Conservation (phyloP, 495 filamentous ascomycete genomes). For the Chaetomium tenue region DNA sequence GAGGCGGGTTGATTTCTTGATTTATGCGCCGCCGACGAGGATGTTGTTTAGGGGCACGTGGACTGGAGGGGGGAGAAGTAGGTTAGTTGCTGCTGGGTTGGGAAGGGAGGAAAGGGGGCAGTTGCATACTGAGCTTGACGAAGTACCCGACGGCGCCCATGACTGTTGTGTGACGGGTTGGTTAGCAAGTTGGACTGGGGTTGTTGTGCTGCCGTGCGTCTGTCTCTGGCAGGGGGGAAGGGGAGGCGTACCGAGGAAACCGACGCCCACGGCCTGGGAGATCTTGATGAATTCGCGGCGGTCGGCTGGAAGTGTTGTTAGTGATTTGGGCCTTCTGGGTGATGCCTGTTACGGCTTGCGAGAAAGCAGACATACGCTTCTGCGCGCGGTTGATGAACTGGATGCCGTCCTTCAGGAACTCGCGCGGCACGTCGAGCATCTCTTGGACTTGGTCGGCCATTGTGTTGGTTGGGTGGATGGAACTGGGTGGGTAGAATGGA, state of each 20-base stretch:
- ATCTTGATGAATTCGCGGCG: constrained; percentile 90
- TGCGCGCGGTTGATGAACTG: constrained; percentile 81
- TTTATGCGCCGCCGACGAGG: constrained; percentile 48
- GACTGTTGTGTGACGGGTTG: constrained; percentile 19
- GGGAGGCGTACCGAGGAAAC: constrained; percentile 35
- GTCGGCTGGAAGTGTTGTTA: constrained; percentile 52
- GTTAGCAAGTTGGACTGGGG: background rate
- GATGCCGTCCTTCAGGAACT: constrained; percentile 78
- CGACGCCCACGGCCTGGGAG: constrained; percentile 87
- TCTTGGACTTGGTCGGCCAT: constrained; percentile 81
- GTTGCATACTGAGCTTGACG: constrained; percentile 77
- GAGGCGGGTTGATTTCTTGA: too few species aligned
- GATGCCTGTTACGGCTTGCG: too few species aligned
- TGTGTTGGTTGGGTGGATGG: constrained; percentile 14
- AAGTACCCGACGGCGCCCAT: constrained; percentile 72
- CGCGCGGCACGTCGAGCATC: constrained; percentile 74
- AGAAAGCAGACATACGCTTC: constrained; percentile 60
- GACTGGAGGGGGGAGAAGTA: constrained; percentile 19
- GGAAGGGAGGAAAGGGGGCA: background rate
- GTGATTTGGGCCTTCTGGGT: background rate
- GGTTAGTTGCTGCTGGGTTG: background rate
- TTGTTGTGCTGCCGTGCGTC: too few species aligned
- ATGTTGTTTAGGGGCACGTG: constrained; percentile 49
- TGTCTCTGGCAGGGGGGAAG: background rate
- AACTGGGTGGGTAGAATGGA: background rate